Base-by-base conservation (phyloP, 805 yeast species). In the Debaryomyces prosopidis region DNA sequence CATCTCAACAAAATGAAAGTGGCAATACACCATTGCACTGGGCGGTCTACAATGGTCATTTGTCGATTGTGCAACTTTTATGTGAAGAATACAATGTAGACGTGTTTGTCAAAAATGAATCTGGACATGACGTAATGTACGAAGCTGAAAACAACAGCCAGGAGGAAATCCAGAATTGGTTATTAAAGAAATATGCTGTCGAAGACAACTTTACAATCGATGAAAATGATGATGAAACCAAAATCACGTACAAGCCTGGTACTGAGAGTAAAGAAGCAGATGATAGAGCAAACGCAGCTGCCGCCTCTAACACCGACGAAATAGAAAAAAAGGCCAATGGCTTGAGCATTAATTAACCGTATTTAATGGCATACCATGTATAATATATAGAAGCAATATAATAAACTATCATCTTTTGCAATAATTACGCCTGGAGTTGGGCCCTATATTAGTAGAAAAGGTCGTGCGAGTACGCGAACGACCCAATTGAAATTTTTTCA, bases 11-110 rank as follows among this genome's bases (percentile, higher is more conserved):
- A 44, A 94, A 94, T 61, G 86, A 81, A 40, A 81, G 86, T 16
- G 99, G 98, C 1, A 94, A 94, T 63, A 91, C 99, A 0, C 87
- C 98, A 1, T 73, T 94, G 51, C 98, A 94, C 63, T 94, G 99
- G 99, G 97, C 98, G 0, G 79, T 96, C 0, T 79, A 82, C 52
- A 90, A 88, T 57, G 98, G 97, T 1, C 90, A 90, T 56, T 64
- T 89, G 46, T 83, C 79, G 2, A 71, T 85, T 7, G 92, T 89
- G 16, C 68, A 85, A 61, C 56, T 80, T 10, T 69, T 94, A 36
- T 84, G 92, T 63, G 92, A 87, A 16, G 76, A 80, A 46, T 87
- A 80, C 54, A 77, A 78, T 4, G 96, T 90, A 1, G 96, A 92
- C 62, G 91, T 96, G 6, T 87, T 87, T 56, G 58, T 79, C 31